These are phyloP conservation scores for Abelmoschus esculentus DNA, from an alignment of 345 rosid genomes.

Conservation along the genomic window DNA sequence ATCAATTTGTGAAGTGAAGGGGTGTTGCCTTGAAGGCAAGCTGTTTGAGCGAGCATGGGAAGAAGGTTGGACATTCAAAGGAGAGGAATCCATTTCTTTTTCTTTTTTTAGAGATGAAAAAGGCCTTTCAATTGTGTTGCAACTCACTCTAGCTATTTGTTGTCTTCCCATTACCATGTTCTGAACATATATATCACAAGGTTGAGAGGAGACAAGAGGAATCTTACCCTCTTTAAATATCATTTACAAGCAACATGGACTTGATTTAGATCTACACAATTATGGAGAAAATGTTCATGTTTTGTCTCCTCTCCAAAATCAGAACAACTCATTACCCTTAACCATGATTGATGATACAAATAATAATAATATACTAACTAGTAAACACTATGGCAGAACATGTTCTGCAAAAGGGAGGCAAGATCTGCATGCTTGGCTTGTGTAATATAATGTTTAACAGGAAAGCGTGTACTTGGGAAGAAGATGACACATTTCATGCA, in stretches of 20 bases:
- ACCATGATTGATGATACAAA: too few species aligned
- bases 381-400: too few species aligned
- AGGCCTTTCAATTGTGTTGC: too few species aligned
- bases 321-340: neutral
- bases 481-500: too few species aligned
- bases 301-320: neutral
- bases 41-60: constrained; percentile 20
- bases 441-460: too few species aligned
- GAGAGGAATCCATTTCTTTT: constrained; percentile 12
- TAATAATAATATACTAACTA: too few species aligned
- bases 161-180: neutral
- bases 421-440: too few species aligned
- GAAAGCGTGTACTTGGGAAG: too few species aligned
- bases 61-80: neutral
- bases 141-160: neutral
- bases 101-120: too few species aligned
- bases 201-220: neutral
- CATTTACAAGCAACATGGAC: neutral
- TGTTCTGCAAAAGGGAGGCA: too few species aligned
- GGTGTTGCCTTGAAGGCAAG: neutral
- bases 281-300: neutral
- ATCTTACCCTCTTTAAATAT: neutral
- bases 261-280: neutral
- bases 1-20: neutral
- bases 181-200: neutral